phyloP scores from a whole-genome alignment of 2,329 filamentous ascomycete species.

The Nemania bipapillata region DNA sequence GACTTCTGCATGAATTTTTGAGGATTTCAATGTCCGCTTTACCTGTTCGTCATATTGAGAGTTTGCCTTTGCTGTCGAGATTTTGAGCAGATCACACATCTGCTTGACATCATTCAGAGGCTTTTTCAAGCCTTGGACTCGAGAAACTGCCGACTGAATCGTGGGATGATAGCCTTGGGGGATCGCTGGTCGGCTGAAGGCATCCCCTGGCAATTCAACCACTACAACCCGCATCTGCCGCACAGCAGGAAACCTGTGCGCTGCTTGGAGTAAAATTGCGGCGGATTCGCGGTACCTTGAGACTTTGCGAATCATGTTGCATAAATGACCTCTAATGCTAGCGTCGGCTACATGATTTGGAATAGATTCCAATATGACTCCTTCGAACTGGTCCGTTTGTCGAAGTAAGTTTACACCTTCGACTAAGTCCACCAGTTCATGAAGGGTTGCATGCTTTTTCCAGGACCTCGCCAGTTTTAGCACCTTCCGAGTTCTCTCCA shows the following conservation, averaged over 20 bases:
- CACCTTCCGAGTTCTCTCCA: slow-evolving; percentile 1
- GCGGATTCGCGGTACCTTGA: slow-evolving; percentile 54
- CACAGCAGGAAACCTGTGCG: slow-evolving; percentile 49
- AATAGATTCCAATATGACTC: slow-evolving; percentile 41
- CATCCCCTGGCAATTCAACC: slow-evolving; percentile 47
- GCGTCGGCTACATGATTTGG: slow-evolving; percentile 40
- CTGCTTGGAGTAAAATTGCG: slow-evolving; percentile 50
- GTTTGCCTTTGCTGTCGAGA: slow-evolving; percentile 14
- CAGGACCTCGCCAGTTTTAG: slow-evolving; percentile 42
- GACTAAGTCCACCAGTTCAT: slow-evolving; percentile 46
- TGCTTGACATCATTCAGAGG: neutral
- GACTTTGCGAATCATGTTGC: slow-evolving; percentile 53
- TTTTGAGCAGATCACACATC: slow-evolving; percentile 17
- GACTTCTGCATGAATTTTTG: slow-evolving; percentile 63
- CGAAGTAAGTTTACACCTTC: slow-evolving; percentile 48
- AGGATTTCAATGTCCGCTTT: slow-evolving; percentile 38
- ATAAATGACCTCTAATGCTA: slow-evolving; percentile 37
- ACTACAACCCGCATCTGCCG: slow-evolving; percentile 47
- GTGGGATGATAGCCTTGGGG: slow-evolving; percentile 8
- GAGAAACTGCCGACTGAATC: slow-evolving; percentile 14
- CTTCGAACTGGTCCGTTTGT: slow-evolving; percentile 29
- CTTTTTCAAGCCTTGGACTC: neutral
- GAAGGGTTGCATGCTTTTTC: slow-evolving; percentile 43
- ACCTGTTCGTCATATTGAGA: slow-evolving; percentile 32
- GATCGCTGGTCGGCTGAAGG: slow-evolving; percentile 39